Conservation (phyloP, 129 eudicot genomes). For the Helichrysum umbraculigerum region DNA sequence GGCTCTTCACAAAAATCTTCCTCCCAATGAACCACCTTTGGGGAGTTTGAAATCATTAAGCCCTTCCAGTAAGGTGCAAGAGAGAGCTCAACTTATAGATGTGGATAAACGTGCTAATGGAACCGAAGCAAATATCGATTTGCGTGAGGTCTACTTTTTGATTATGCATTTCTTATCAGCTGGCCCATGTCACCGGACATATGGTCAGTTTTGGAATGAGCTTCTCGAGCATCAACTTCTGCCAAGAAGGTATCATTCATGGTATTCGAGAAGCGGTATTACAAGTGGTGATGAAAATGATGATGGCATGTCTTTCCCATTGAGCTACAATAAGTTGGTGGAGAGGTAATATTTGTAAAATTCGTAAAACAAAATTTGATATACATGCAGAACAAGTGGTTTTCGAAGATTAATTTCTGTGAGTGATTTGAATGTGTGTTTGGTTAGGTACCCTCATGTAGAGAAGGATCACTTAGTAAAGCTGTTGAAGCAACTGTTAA, state of each 20-base stretch:
- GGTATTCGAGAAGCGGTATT: conserved; percentile 88
- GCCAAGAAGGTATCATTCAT: conserved; percentile 94
- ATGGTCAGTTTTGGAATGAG: conserved; percentile 96
- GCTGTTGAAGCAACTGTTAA: conserved; percentile 80
- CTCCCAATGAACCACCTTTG: conserved; percentile 48
- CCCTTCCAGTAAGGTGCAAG: conserved; percentile 53
- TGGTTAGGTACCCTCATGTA: conserved; percentile 72
- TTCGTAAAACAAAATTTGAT: background rate
- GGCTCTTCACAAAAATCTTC: conserved; percentile 80
- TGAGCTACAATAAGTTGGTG: conserved; percentile 79
- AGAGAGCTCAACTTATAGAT: conserved; percentile 45
- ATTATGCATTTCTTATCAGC: conserved; percentile 94
- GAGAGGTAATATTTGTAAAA: conserved; percentile 56
- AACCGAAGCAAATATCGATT: conserved; percentile 65
- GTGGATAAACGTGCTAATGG: conserved; percentile 43
- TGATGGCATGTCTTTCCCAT: conserved; percentile 83
- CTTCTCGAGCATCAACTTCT: conserved; percentile 90
- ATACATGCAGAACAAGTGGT: background rate
- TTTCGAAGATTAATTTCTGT: background rate
- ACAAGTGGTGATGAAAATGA: conserved; percentile 90
- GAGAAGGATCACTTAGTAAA: conserved; percentile 90
- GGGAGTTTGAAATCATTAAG: conserved; percentile 56
- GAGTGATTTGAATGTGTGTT: conserved; percentile 26
- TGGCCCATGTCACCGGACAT: conserved; percentile 96
- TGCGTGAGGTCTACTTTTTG: conserved; percentile 82